Base-by-base conservation (phyloP, 2,329 filamentous ascomycete species). In the Aureobasidium sp. region DNA sequence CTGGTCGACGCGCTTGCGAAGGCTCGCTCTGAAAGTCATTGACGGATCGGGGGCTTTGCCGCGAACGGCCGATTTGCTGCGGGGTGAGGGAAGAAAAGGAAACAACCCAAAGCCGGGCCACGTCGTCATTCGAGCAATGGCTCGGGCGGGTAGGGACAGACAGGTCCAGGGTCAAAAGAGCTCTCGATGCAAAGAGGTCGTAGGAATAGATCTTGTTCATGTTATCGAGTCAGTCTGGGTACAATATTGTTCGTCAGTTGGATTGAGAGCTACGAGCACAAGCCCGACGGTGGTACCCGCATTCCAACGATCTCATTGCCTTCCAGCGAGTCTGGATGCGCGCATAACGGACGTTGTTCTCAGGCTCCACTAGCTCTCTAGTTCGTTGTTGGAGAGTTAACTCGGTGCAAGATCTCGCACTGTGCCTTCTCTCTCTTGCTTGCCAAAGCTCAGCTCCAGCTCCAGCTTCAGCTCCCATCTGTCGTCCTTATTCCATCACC, bases 301-400 rank as follows among this genome's bases (percentile, higher is more conserved):
- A 63, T 63, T 63, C 62, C 51, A 57, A 63, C 55, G 58, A 54
- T 61, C 47, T 48, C 45, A 49, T 55, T 47, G 27, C 45, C 45
- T 59, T 59, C 32, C 5, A 25, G 57, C 55, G 57, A 49, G 42
- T 60, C 42, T 63, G 55, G 47, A 57, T 61, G 57, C 49, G 48
- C 42, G 59, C 59, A 61, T 45, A 54, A 51, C 45, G 59, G 59
- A 54, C 57, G 57, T 59, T 61, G 59, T 51, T 39, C 36, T 42
- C 54, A 57, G 59, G 61, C 61, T 63, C 50, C 61, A 47, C 58
- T 61, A 54, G 50, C 59, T 55, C 45, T 48, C 45, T 59, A 48
- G 54, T 48, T 55, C 50, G 29, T 41, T 54, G 57, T 25, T 50
- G 34, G 29, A 41, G 57, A 59, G 57, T 59, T 57, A 57, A 54